Percentiles rank a stretch among this genome's conserved stretches.
Evolutionary conservation across 108 stramenopile species (phyloP).

Genomic region (Phaeodactylum tricornutum): DNA sequence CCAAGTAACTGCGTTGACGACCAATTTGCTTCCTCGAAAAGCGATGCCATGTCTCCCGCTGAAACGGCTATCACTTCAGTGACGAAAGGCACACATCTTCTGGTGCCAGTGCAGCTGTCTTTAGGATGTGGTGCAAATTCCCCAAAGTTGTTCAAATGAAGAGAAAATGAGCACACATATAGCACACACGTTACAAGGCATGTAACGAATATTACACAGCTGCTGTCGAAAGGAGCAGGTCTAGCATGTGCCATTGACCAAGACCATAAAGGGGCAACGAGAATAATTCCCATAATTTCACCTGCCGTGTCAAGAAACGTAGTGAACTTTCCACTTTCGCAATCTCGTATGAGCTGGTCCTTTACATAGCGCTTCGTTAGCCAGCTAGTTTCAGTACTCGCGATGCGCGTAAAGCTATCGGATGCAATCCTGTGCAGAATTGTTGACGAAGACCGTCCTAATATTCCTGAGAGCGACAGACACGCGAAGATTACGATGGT

Average conservation of each 20-base stretch:
- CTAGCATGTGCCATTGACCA: constrained; percentile 8
- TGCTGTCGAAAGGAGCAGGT: constrained; percentile 7
- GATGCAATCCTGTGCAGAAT: constrained; percentile 14
- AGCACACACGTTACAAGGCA: constrained; percentile 4
- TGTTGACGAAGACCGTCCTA: constrained; percentile 12
- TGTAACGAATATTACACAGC: constrained; percentile 3
- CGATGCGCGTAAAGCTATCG: background rate
- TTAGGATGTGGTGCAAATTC: constrained; percentile 1
- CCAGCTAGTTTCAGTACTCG: no score
- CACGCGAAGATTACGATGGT: constrained; percentile 13
- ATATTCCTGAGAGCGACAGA: constrained; percentile 6
- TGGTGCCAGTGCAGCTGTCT: background rate
- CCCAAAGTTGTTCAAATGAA: constrained; percentile 5
- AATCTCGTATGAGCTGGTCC: background rate
- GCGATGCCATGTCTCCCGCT: constrained; percentile 11
- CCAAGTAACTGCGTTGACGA: background rate
- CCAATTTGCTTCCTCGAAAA: constrained; percentile 14
- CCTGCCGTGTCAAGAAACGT: background rate
- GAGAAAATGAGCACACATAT: constrained; percentile 12
- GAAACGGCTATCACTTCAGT: constrained; percentile 9
- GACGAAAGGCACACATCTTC: constrained; percentile 2
- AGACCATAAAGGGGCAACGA: constrained; percentile 1
- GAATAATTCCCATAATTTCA: constrained; percentile 8
- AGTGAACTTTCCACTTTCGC: constrained; percentile 4
- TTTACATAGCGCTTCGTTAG: no score